These are phyloP conservation scores for Flaveria bidentis DNA, from an alignment of 129 eudicot genomes.

Conservation along the genomic window DNA sequence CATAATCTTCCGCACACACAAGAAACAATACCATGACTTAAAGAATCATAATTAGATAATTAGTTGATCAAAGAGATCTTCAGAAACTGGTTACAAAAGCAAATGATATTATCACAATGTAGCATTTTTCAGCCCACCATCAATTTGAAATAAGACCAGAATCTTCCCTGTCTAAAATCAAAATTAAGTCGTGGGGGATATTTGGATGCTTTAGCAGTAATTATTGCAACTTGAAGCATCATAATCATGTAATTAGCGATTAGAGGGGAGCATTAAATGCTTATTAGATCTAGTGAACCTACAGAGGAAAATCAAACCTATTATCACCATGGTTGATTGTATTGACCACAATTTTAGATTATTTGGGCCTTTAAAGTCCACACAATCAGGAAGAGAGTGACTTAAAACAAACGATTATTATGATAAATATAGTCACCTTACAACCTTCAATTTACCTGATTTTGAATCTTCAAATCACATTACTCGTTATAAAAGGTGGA, in stretches of 20 bases:
- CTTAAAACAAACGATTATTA: neutral
- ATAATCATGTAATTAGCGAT: neutral
- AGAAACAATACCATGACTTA: neutral
- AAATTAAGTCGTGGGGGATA: neutral
- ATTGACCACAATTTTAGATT: neutral
- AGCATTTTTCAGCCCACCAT: too few relatives aligned
- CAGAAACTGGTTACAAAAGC: too few relatives aligned
- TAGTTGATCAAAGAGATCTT: constrained; percentile 2
- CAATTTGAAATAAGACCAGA: too few relatives aligned
- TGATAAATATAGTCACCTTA: neutral
- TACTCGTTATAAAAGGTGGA: neutral
- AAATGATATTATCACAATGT: too few relatives aligned
- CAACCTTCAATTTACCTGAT: neutral
- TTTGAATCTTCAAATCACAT: neutral
- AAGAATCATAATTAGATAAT: neutral
- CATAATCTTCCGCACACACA: neutral
- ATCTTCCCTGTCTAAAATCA: too few relatives aligned
- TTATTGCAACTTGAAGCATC: neutral
- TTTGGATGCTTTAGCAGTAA: neutral
- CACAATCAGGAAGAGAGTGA: neutral
- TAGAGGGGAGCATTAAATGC: neutral
- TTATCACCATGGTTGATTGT: neutral
- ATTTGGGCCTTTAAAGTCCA: neutral
- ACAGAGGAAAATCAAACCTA: too few relatives aligned
- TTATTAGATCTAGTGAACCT: too few relatives aligned